These are phyloP conservation scores for Santalum album DNA, from an alignment of 164 flowering plant genomes.

Conservation along the genomic window DNA sequence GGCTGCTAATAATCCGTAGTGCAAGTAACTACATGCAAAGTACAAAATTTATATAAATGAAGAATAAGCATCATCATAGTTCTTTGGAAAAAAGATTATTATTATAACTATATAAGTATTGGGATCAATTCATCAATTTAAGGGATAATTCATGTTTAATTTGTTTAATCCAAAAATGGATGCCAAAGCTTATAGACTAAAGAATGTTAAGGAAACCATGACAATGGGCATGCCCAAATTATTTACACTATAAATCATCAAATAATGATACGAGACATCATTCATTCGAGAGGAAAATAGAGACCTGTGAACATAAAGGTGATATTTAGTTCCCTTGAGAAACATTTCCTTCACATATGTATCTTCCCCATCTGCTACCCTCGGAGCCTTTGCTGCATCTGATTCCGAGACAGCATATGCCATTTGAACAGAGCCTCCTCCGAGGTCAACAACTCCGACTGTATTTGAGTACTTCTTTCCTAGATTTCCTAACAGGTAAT, in stretches of 20 bases:
- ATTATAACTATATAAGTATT: neutral
- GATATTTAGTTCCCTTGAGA: slow-evolving; percentile 63
- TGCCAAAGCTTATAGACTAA: neutral
- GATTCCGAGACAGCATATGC: slow-evolving; percentile 86
- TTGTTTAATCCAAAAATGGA: neutral
- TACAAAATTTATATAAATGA: slow-evolving; percentile 2
- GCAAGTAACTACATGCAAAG: slow-evolving; percentile 58
- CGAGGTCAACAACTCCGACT: slow-evolving; percentile 95
- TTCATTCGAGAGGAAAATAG: slow-evolving; percentile 3
- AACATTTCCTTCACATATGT: slow-evolving; percentile 69
- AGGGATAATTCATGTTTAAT: neutral
- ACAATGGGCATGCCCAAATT: neutral
- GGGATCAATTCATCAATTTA: neutral
- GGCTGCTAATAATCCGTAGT: slow-evolving; percentile 88
- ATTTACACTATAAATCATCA: neutral
- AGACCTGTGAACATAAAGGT: slow-evolving; percentile 94
- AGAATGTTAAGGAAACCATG: neutral
- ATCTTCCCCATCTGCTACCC: slow-evolving; percentile 55
- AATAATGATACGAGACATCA: neutral
- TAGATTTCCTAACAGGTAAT: slow-evolving; percentile 68
- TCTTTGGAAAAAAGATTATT: neutral
- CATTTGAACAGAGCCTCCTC: slow-evolving; percentile 99
- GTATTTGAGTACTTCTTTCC: slow-evolving; percentile 62
- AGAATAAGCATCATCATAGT: neutral
- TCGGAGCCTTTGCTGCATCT: slow-evolving; percentile 75